These are phyloP conservation scores for Sarocladium kiliense DNA, from an alignment of 2,329 filamentous ascomycete genomes.

Conservation along the genomic window DNA sequence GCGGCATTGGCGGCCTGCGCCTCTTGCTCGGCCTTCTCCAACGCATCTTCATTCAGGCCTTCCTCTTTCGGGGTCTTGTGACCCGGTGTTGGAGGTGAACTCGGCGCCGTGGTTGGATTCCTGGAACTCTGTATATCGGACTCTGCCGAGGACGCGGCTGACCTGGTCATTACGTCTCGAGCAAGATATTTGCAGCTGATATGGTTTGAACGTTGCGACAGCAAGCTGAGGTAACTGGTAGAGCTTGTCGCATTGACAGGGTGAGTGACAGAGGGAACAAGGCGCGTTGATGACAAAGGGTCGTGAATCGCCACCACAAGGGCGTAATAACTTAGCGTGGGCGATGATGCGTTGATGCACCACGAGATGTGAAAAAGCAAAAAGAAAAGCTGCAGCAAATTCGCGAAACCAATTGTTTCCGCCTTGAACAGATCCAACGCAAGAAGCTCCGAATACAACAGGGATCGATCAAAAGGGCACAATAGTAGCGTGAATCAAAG, in stretches of 20 bases:
- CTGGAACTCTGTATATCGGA: constrained; percentile 3
- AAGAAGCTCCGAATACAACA: too few relatives aligned
- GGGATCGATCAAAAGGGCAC: too few relatives aligned
- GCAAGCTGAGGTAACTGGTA: too few relatives aligned
- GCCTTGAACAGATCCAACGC: neutral
- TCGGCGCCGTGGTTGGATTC: constrained; percentile 8
- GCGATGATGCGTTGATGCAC: constrained; percentile 8
- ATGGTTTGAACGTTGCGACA: neutral
- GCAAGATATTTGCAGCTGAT: neutral
- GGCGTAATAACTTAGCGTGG: constrained; percentile 6
- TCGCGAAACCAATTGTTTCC: neutral
- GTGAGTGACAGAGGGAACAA: too few relatives aligned
- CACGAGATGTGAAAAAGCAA: constrained; percentile 4
- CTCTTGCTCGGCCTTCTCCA: constrained; percentile 31
- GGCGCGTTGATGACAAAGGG: too few relatives aligned
- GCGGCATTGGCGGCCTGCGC: constrained; percentile 35
- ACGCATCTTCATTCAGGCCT: constrained; percentile 15
- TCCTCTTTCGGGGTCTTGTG: constrained; percentile 7
- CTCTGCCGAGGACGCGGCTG: constrained; percentile 5
- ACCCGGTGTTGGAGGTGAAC: constrained; percentile 2
- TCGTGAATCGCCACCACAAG: constrained; percentile 5
- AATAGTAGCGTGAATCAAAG: too few relatives aligned
- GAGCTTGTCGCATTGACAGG: too few relatives aligned
- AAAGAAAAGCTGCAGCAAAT: neutral
- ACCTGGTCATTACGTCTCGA: neutral